phyloP scores from a whole-genome alignment of 257 asterid genomes.

The Scutellaria baicalensis region DNA sequence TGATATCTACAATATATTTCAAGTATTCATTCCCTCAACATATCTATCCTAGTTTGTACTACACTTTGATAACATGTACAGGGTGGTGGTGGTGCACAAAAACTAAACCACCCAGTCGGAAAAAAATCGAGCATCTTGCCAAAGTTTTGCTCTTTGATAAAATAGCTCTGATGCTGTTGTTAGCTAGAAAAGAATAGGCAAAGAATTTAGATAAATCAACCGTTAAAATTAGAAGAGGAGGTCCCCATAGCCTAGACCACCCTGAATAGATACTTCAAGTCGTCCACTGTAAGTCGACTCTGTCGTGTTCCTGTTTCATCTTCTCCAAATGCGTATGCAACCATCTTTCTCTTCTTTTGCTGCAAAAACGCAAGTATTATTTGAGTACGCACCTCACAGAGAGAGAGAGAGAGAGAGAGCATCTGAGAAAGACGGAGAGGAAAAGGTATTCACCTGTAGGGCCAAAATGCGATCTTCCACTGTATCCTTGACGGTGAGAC shows the following conservation, averaged over 20 bases:
- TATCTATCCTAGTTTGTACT: too few relatives aligned
- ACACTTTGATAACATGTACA: too few relatives aligned
- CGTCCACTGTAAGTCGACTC: constrained; percentile 83
- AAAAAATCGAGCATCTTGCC: too few relatives aligned
- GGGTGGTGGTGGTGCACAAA: too few relatives aligned
- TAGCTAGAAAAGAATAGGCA: too few relatives aligned
- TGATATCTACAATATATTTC: too few relatives aligned
- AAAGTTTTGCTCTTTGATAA: too few relatives aligned
- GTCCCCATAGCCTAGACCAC: neutral
- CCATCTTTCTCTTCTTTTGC: constrained; percentile 96
- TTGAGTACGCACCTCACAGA: neutral
- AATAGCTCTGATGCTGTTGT: too few relatives aligned
- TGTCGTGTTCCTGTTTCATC: constrained; percentile 66
- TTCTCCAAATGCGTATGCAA: constrained; percentile 93
- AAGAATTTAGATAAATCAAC: too few relatives aligned
- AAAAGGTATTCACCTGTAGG: constrained; percentile 54
- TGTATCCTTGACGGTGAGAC: constrained; percentile 87
- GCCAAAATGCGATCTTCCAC: constrained; percentile 98
- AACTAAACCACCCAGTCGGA: too few relatives aligned
- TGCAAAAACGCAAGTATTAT: constrained; percentile 11
- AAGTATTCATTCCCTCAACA: too few relatives aligned
- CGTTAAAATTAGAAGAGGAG: too few relatives aligned
- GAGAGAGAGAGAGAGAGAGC: neutral
- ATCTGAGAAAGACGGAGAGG: neutral
- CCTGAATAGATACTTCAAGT: constrained; percentile 73